phyloP scores from a whole-genome alignment of 2,329 filamentous ascomycete genomes.

The Berkeleyomyces rouxiae region DNA sequence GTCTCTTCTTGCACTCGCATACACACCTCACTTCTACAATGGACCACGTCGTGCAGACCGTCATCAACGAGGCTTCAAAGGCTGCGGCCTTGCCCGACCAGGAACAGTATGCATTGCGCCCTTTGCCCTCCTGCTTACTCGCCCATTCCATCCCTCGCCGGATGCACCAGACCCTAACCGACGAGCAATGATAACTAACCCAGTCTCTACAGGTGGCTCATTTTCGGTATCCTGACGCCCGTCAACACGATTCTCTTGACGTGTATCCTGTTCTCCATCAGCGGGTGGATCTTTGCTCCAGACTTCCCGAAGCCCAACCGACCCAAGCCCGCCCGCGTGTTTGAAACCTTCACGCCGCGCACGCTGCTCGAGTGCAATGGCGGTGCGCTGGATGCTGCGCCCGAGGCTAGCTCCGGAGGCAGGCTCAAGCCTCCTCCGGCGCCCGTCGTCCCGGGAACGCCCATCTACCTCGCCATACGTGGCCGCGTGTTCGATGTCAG shows the following conservation, averaged over 20 bases:
- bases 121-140: background rate
- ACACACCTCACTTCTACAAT: slow-evolving; percentile 20
- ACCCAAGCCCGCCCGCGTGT: slow-evolving; percentile 41
- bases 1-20: background rate
- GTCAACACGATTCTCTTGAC: slow-evolving; percentile 45
- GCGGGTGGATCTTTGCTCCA: slow-evolving; percentile 11
- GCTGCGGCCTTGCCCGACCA: slow-evolving; percentile 18
- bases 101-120: slow-evolving; percentile 15
- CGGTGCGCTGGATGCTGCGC: slow-evolving; percentile 3
- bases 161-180: background rate
- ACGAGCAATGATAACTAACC: background rate
- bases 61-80: slow-evolving; percentile 35
- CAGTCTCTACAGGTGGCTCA: slow-evolving; percentile 16
- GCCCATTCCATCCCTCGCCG: background rate
- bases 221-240: slow-evolving; percentile 36
- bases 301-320: slow-evolving; percentile 26
- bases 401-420: too few species aligned
- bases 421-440: too few species aligned
- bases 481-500: slow-evolving; percentile 85
- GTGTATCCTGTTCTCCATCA: slow-evolving; percentile 37
- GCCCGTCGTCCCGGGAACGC: slow-evolving; percentile 35
- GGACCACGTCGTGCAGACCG: slow-evolving; percentile 41
- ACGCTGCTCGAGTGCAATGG: slow-evolving; percentile 82
- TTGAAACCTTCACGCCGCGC: slow-evolving; percentile 54
- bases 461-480: slow-evolving; percentile 81